Evolutionary conservation across 371 early-diverging fungal genomes (phyloP).

Genomic region (Catenaria anguillulae): DNA sequence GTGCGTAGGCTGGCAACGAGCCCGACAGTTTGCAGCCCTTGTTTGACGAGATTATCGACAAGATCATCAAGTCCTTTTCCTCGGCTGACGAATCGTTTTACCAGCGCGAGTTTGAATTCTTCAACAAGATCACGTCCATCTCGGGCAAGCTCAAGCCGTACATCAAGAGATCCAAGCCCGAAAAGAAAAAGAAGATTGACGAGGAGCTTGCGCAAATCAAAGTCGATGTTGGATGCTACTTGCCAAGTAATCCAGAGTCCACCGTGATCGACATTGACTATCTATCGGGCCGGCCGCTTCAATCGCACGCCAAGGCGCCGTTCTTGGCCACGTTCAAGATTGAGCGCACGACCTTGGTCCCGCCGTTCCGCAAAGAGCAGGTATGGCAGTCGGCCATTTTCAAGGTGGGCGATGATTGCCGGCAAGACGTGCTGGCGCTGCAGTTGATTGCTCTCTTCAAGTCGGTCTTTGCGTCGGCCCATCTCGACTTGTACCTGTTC

Average conservation of each 20-base stretch:
- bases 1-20: constrained; percentile 13
- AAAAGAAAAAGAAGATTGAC: constrained; percentile 94
- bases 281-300: constrained; percentile 86
- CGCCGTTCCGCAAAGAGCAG: constrained; percentile 17
- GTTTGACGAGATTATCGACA: constrained; percentile 69
- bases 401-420: constrained; percentile 98
- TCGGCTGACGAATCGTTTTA: constrained; percentile 77
- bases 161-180: constrained; percentile 79
- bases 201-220: constrained; percentile 88
- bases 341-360: constrained; percentile 25
- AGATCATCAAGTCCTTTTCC: constrained; percentile 57
- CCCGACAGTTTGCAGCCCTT: constrained; percentile 73
- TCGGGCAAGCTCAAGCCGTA: constrained; percentile 93
- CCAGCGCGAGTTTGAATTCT: constrained; percentile 89
- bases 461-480: constrained; percentile 79
- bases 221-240: constrained; percentile 92
- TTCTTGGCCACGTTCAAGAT: constrained; percentile 98
- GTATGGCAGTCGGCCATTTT: constrained; percentile 81
- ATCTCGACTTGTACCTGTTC: constrained; percentile 88
- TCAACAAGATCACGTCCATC: constrained; percentile 85
- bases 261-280: constrained; percentile 90
- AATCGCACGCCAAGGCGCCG: constrained; percentile 98
- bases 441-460: constrained; percentile 97
- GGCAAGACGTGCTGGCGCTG: constrained; percentile 96
- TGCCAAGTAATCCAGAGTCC: constrained; percentile 95